Evolutionary conservation across 2,329 filamentous ascomycete genomes (phyloP).

Genomic region (Diplocarpon rosae): DNA sequence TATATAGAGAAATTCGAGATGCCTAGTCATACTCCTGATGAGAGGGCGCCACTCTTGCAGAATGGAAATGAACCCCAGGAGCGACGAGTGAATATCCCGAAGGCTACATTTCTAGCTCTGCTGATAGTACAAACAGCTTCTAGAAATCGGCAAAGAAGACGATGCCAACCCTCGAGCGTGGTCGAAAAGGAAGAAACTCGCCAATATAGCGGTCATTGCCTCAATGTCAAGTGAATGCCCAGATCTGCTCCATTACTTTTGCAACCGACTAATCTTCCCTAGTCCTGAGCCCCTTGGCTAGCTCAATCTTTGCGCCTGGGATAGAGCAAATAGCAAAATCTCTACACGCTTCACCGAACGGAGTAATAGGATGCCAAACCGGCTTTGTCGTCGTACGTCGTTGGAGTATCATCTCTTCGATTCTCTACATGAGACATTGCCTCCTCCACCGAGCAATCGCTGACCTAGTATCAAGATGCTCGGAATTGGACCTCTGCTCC

Average conservation of each 20-base stretch:
- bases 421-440: too few species aligned
- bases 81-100: slow-evolving; percentile 3
- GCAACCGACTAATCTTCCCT: neutral
- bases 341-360: slow-evolving; percentile 34
- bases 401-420: too few species aligned
- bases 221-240: slow-evolving; percentile 18
- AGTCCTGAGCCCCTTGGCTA: slow-evolving; percentile 27
- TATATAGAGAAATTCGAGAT: neutral
- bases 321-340: slow-evolving; percentile 36
- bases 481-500: slow-evolving; percentile 13
- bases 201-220: slow-evolving; percentile 20
- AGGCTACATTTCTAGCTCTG: neutral
- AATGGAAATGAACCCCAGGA: slow-evolving; percentile 3
- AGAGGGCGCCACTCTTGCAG: slow-evolving; percentile 14
- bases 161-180: slow-evolving; percentile 18
- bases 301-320: slow-evolving; percentile 37
- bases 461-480: slow-evolving; percentile 4
- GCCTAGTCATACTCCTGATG: slow-evolving; percentile 5
- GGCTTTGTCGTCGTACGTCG: slow-evolving; percentile 13
- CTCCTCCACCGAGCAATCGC: too few species aligned
- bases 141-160: slow-evolving; percentile 16
- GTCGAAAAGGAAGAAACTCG: slow-evolving; percentile 19
- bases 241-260: neutral
- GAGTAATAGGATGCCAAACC: slow-evolving; percentile 46
- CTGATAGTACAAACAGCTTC: neutral